Base-by-base conservation (phyloP, 2,329 filamentous ascomycete species). In the Monosporascus sp. region DNA sequence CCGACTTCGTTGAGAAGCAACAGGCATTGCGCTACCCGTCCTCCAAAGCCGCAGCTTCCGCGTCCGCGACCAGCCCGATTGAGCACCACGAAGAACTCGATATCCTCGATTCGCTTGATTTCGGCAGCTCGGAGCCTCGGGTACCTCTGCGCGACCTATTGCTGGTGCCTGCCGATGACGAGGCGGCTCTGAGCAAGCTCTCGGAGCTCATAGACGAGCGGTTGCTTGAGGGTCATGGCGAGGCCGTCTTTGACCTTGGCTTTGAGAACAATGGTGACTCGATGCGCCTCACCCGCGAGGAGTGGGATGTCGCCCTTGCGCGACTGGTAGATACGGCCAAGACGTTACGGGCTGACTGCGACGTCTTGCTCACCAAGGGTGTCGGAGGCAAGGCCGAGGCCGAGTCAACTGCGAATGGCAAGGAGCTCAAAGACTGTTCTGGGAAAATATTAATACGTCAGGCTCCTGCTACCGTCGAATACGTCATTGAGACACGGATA, bases 1-100 rank as follows among this genome's bases (percentile, higher is more conserved):
- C 92, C 70, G 94, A 99, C 65, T 97, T 97, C 65, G 94, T 97
- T 60, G 91, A 97, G 71, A 88, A 91, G 69, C 92, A 97, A 69
- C 94, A 97, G 71, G 85, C 85, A 15, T 72, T 86, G 48, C 85
- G 88, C 52, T 85, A 83, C 61, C 81, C 81, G 2, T 67, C 66
- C 44, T 65, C 74, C 37, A 70, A 67, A 51, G 60, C 65, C 37
- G 48, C 61, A 17, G 52, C 64, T 3, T 49, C 59, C 52, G 64
- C 58, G 60, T 17, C 61, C 38, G 57, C 68, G 37, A 58, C 67
- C 48, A 50, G 94, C 59, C 89, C 92, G 66, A 85, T 87, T 50
- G 93, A 97, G 69, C 84, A 97, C 50, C 91, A 96, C 65, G 90
- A 92, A 59, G 89, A 97, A 64, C 85, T 97, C 58, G 90, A 95